These are phyloP conservation scores for Penicillium frequentans DNA, from an alignment of 2,329 filamentous ascomycete species.

Conservation along the genomic window DNA sequence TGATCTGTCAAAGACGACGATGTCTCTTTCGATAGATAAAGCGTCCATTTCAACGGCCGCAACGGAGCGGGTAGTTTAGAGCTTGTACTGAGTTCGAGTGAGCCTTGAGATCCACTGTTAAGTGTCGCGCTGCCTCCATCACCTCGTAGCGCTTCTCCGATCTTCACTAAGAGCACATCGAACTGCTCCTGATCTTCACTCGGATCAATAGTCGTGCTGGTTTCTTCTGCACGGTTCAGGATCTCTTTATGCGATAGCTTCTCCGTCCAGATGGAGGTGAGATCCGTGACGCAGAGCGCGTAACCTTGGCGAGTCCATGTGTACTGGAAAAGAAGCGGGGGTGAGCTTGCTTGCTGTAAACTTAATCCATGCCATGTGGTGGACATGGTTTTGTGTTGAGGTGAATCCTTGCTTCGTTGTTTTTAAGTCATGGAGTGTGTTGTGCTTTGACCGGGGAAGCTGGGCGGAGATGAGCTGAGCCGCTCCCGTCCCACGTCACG, in stretches of 20 bases:
- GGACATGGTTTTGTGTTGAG: conserved; percentile 26
- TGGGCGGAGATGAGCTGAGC: conserved; percentile 10
- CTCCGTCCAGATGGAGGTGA: conserved; percentile 60
- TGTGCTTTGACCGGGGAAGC: background rate
- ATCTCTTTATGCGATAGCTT: conserved; percentile 48
- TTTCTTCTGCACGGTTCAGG: conserved; percentile 48
- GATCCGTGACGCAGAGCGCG: conserved; percentile 57
- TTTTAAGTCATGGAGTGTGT: background rate
- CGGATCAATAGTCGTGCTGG: conserved; percentile 60
- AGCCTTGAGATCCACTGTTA: conserved; percentile 24
- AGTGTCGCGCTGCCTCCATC: conserved; percentile 34
- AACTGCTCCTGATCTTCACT: conserved; percentile 58
- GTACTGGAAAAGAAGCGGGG: conserved; percentile 43
- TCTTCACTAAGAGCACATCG: conserved; percentile 55
- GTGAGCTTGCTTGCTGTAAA: conserved; percentile 24
- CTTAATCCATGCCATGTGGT: conserved; percentile 38
- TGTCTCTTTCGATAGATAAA: conserved; percentile 46
- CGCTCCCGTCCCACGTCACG: conserved; percentile 8
- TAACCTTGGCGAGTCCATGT: conserved; percentile 44
- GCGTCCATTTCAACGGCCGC: conserved; percentile 53
- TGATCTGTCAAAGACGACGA: conserved; percentile 47
- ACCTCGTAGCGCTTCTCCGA: conserved; percentile 49
- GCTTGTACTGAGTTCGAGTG: conserved; percentile 48
- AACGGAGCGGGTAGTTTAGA: conserved; percentile 56
- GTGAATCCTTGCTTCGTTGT: background rate